Conservation (phyloP, 2,329 filamentous ascomycete species). For the Ilyonectria robusta region DNA sequence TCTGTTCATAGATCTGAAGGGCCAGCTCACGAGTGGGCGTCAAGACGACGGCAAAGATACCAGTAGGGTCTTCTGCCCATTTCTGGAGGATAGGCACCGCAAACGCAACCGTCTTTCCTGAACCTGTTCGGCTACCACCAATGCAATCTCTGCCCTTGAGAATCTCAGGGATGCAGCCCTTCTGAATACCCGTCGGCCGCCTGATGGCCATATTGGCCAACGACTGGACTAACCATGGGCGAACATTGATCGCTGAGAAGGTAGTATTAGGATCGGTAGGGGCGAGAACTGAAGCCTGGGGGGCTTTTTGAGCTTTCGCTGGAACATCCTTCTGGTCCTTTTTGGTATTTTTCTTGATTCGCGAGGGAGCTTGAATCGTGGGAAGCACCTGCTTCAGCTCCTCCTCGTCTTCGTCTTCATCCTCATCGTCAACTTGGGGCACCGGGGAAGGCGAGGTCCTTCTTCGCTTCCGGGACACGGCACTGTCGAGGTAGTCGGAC, state of each 20-base stretch:
- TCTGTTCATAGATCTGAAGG: constrained; percentile 95
- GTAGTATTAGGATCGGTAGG: constrained; percentile 71
- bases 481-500: constrained; percentile 66
- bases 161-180: constrained; percentile 92
- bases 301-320: constrained; percentile 36
- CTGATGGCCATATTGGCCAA: constrained; percentile 84
- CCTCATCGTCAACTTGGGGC: constrained; percentile 44
- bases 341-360: constrained; percentile 61
- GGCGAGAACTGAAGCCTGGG: constrained; percentile 59
- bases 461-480: constrained; percentile 61
- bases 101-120: constrained; percentile 97
- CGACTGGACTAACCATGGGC: constrained; percentile 90
- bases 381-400: constrained; percentile 54
- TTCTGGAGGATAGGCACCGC: constrained; percentile 93
- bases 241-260: constrained; percentile 81
- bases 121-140: constrained; percentile 93
- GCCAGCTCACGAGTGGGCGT: constrained; percentile 94
- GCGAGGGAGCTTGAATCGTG: constrained; percentile 66
- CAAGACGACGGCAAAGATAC: constrained; percentile 90
- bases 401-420: constrained; percentile 53
- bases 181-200: constrained; percentile 92
- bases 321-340: constrained; percentile 36
- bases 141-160: constrained; percentile 94
- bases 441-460: constrained; percentile 51
- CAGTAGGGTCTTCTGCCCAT: constrained; percentile 92